Evolutionary conservation across 2,329 filamentous ascomycete species (phyloP).

Genomic region (Lecanicillium sp.): DNA sequence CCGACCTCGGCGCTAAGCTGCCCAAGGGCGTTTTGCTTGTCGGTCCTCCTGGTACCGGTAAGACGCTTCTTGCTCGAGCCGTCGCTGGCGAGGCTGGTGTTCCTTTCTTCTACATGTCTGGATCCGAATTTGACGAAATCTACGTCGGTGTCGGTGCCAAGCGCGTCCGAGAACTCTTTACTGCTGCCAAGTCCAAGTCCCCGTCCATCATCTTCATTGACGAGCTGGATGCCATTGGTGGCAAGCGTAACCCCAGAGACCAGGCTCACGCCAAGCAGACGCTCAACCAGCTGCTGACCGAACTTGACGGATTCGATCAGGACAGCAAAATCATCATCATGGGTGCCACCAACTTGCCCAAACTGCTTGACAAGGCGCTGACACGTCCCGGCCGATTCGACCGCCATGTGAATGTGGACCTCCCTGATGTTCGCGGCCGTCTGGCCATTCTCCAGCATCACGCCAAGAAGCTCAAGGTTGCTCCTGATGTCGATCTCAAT

Average conservation of each 20-base stretch:
- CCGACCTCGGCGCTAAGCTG: slow-evolving; percentile 87
- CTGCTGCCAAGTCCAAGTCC: slow-evolving; percentile 72
- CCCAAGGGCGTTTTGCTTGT: slow-evolving; percentile 94
- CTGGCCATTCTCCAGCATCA: slow-evolving; percentile 91
- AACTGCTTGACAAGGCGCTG: slow-evolving; percentile 88
- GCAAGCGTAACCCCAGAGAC: slow-evolving; percentile 86
- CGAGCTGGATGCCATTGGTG: slow-evolving; percentile 88
- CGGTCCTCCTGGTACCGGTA: slow-evolving; percentile 93
- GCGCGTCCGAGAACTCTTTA: slow-evolving; percentile 89
- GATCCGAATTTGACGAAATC: slow-evolving; percentile 95
- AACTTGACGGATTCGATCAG: slow-evolving; percentile 94
- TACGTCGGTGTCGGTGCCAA: slow-evolving; percentile 97
- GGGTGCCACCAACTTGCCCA: slow-evolving; percentile 91
- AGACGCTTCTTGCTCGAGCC: slow-evolving; percentile 88
- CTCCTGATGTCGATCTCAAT: slow-evolving; percentile 71
- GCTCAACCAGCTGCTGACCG: slow-evolving; percentile 91
- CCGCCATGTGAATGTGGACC: slow-evolving; percentile 76
- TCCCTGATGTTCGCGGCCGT: slow-evolving; percentile 89
- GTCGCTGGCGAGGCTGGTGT: slow-evolving; percentile 96
- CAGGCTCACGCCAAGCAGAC: slow-evolving; percentile 96
- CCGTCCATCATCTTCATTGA: slow-evolving; percentile 95
- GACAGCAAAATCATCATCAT: slow-evolving; percentile 92
- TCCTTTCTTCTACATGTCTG: slow-evolving; percentile 99
- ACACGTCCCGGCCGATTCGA: slow-evolving; percentile 94
- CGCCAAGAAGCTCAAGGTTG: slow-evolving; percentile 79